phyloP scores from a whole-genome alignment of 148 eudicot species.

The Rhododendron mucronatum region DNA sequence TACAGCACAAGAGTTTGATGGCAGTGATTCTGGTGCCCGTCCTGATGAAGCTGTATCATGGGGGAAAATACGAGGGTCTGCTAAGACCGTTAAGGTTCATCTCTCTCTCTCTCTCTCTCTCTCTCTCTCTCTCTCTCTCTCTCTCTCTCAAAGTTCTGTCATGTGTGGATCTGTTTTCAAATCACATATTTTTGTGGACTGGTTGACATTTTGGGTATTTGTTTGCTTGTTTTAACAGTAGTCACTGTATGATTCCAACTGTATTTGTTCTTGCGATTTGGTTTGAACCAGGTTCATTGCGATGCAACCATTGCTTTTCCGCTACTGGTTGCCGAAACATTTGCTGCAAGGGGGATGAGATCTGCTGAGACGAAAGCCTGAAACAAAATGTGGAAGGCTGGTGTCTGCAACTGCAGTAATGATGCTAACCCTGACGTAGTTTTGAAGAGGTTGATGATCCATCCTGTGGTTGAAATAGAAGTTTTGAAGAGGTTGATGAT shows the following conservation, averaged over 20 bases:
- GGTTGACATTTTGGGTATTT: background rate
- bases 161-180: background rate
- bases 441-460: background rate
- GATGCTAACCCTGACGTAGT: background rate
- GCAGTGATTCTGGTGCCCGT: slow-evolving; percentile 91
- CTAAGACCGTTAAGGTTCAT: slow-evolving; percentile 65
- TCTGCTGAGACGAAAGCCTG: background rate
- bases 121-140: background rate
- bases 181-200: background rate
- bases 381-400: background rate
- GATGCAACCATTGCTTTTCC: slow-evolving; percentile 86
- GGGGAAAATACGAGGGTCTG: slow-evolving; percentile 90
- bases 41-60: slow-evolving; percentile 96
- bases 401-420: background rate
- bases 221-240: background rate
- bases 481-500: background rate
- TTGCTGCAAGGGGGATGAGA: slow-evolving; percentile 42
- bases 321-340: slow-evolving; percentile 67
- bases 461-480: background rate
- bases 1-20: slow-evolving; percentile 92
- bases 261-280: background rate
- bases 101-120: background rate
- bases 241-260: background rate
- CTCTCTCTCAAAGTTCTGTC: background rate
- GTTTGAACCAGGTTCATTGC: slow-evolving; percentile 56